Conservation (phyloP, 371 early-diverging fungal species). For the Capniomyces stellatus region DNA sequence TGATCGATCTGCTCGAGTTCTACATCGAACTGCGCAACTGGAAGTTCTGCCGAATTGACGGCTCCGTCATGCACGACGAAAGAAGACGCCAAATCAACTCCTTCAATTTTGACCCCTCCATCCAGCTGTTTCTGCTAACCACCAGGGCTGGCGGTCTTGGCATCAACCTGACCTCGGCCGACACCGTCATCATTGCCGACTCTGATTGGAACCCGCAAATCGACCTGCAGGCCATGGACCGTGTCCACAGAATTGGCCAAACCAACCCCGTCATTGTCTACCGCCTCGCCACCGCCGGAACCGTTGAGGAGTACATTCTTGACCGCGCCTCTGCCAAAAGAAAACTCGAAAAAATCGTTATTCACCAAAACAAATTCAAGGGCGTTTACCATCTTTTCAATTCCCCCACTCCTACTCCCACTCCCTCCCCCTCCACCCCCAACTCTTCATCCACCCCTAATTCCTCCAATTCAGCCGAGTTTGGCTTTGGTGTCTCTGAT, state of each 20-base stretch:
- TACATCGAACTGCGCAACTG: slow-evolving; percentile 63
- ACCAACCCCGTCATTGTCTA: slow-evolving; percentile 79
- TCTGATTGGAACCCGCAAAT: slow-evolving; percentile 96
- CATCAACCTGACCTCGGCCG: slow-evolving; percentile 86
- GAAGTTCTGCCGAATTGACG: slow-evolving; percentile 89
- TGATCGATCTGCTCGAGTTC: slow-evolving; percentile 83
- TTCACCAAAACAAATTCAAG: slow-evolving; percentile 60
- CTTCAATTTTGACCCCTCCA: slow-evolving; percentile 30
- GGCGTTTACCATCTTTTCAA: slow-evolving; percentile 12
- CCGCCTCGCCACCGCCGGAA: slow-evolving; percentile 67
- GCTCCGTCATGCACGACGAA: slow-evolving; percentile 55
- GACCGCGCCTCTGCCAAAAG: slow-evolving; percentile 66
- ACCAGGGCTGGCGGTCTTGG: slow-evolving; percentile 96
- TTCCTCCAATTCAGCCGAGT: not conserved
- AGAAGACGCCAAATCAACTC: slow-evolving; percentile 56
- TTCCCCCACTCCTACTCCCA: too few species aligned
- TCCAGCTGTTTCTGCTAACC: slow-evolving; percentile 79
- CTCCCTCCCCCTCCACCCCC: too few species aligned
- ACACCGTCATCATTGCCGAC: slow-evolving; percentile 85
- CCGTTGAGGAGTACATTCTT: slow-evolving; percentile 66
- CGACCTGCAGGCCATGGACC: slow-evolving; percentile 94
- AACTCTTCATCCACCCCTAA: slow-evolving; percentile 6
- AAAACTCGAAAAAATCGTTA: slow-evolving; percentile 74
- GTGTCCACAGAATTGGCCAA: slow-evolving; percentile 94
- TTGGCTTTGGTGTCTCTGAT: slow-evolving; percentile 27